phyloP scores from a whole-genome alignment of 2,329 filamentous ascomycete genomes.

The Nothophaeocryptopus gaeumannii region DNA sequence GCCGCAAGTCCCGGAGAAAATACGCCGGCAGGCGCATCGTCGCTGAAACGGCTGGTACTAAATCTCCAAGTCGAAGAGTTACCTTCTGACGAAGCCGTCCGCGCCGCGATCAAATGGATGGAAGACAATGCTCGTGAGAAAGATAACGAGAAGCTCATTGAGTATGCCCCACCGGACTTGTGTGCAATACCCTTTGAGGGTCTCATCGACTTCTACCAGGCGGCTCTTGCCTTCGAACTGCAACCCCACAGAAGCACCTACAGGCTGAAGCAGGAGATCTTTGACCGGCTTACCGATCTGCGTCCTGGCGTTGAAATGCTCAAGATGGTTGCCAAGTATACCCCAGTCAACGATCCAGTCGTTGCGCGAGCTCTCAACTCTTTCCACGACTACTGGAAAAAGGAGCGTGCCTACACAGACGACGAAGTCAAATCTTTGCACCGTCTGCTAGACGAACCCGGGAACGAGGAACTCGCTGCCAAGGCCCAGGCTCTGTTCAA shows the following conservation, averaged over 20 bases:
- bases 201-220: conserved; percentile 9
- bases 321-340: not conserved
- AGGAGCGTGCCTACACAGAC: not conserved
- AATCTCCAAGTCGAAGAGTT: not conserved
- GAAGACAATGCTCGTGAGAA: not conserved
- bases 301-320: not conserved
- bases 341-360: conserved; percentile 1
- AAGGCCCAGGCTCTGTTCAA: conserved; percentile 1
- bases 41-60: not conserved
- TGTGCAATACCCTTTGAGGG: not conserved
- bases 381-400: not conserved
- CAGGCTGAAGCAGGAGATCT: not conserved
- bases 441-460: not conserved
- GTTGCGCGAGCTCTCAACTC: conserved; percentile 3
- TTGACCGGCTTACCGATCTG: not conserved
- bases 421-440: not conserved
- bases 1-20: not conserved
- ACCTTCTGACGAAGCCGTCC: not conserved
- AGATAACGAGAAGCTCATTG: not conserved
- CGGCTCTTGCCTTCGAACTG: not conserved
- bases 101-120: conserved; percentile 6
- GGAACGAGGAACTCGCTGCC: conserved; percentile 1
- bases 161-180: not conserved
- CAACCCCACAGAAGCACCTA: not conserved
- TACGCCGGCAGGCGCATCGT: not conserved